Evolutionary conservation across 2,329 filamentous ascomycete species (phyloP).

Genomic region (Xylaria digitata): DNA sequence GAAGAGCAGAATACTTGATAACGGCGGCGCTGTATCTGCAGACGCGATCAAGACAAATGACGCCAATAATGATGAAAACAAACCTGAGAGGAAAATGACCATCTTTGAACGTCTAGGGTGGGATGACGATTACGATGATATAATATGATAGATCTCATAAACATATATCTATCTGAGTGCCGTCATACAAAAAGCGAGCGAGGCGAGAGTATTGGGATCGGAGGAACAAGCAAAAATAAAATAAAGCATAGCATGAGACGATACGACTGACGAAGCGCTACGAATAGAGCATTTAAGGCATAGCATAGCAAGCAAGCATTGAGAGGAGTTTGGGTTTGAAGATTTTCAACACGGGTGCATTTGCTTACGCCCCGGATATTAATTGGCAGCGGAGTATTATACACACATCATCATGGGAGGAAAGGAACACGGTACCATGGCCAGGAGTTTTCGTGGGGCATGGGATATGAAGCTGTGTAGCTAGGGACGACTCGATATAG

Average conservation of each 20-base stretch:
- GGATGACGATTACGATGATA: constrained; percentile 65
- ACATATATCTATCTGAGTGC: not conserved
- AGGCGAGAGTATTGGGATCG: not conserved
- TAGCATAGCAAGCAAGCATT: constrained; percentile 33
- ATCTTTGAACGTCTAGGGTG: constrained; percentile 68
- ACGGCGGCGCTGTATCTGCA: constrained; percentile 8
- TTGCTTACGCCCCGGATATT: constrained; percentile 11
- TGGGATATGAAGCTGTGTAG: too few relatives aligned
- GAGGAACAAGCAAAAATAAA: not conserved
- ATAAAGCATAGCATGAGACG: constrained; percentile 18
- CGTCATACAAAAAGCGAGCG: not conserved
- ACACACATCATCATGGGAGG: not conserved
- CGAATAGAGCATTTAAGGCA: constrained; percentile 29
- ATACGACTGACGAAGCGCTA: constrained; percentile 40
- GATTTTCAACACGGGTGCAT: constrained; percentile 2
- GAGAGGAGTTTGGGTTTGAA: constrained; percentile 34
- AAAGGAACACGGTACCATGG: too few relatives aligned
- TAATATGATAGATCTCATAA: constrained; percentile 34
- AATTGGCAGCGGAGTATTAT: constrained; percentile 7
- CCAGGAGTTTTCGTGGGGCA: too few relatives aligned
- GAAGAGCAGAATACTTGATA: constrained; percentile 40
- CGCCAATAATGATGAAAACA: constrained; percentile 32
- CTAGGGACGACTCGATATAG: too few relatives aligned
- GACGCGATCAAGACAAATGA: not conserved
- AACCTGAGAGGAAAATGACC: constrained; percentile 51